Evolutionary conservation across 306 rosid genomes (phyloP).

Genomic region (Abrus precatorius): DNA sequence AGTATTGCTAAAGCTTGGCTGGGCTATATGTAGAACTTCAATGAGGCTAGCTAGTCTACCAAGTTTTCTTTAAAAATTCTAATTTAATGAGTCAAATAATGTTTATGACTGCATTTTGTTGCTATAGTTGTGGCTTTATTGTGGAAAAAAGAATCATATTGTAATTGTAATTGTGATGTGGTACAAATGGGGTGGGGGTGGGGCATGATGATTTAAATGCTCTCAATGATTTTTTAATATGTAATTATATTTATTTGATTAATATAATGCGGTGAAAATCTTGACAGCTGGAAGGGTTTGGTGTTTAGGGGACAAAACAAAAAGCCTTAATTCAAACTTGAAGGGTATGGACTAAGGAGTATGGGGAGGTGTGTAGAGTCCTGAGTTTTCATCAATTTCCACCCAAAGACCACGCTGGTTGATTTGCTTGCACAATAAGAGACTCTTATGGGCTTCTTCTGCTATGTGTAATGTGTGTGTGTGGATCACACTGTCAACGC

Average conservation of each 20-base stretch:
- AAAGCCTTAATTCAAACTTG: constrained; percentile 51
- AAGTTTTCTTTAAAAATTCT: constrained; percentile 15
- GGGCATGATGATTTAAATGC: constrained; percentile 29
- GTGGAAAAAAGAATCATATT: constrained; percentile 52
- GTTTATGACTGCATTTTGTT: constrained; percentile 55
- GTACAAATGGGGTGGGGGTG: neutral
- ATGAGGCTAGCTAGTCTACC: constrained; percentile 36
- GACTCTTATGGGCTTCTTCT: neutral
- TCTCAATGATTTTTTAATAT: constrained; percentile 3
- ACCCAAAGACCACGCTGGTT: constrained; percentile 62
- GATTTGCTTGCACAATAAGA: constrained; percentile 58
- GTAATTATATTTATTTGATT: constrained; percentile 23
- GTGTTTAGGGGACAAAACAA: constrained; percentile 69
- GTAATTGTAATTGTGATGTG: neutral
- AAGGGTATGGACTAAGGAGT: constrained; percentile 22
- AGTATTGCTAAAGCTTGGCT: constrained; percentile 82
- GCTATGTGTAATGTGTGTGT: neutral
- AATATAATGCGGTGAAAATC: constrained; percentile 35
- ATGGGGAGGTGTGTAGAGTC: constrained; percentile 61
- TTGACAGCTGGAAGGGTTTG: constrained; percentile 78
- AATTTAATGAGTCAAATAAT: constrained; percentile 58
- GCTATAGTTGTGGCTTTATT: constrained; percentile 51
- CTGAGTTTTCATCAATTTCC: constrained; percentile 26
- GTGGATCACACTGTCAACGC: constrained; percentile 40
- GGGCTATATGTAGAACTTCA: constrained; percentile 78